phyloP scores from a whole-genome alignment of 768 basidiomycete species.

The Tylopilus felleus region DNA sequence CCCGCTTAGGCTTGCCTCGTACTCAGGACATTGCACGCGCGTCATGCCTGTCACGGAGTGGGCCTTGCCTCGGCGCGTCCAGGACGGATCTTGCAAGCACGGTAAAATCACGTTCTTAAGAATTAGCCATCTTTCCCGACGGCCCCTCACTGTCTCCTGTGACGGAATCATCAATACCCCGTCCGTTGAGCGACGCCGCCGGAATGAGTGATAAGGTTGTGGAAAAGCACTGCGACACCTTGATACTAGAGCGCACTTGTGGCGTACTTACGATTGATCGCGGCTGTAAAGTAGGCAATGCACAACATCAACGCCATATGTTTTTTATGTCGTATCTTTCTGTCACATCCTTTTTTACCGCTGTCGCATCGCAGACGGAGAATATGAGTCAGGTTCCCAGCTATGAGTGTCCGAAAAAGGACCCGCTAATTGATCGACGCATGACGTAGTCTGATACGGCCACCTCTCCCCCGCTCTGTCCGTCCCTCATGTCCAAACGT shows the following conservation, averaged over 20 bases:
- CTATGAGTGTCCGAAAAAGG: conserved; percentile 22
- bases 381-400: background rate
- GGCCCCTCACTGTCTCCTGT: background rate
- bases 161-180: conserved; percentile 2
- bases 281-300: conserved; percentile 1
- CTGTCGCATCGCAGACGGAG: background rate
- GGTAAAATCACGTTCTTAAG: background rate
- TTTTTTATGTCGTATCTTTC: conserved; percentile 3
- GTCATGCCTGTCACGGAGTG: background rate
- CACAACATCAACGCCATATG: background rate
- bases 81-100: conserved; percentile 21
- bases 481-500: conserved; percentile 23
- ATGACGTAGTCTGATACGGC: conserved; percentile 25
- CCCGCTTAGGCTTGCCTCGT: conserved; percentile 8
- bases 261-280: conserved; percentile 13
- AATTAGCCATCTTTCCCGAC: background rate
- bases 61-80: background rate
- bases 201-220: conserved; percentile 10
- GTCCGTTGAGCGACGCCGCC: conserved; percentile 14
- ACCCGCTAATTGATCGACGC: conserved; percentile 21
- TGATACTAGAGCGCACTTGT: conserved; percentile 10
- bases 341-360: background rate
- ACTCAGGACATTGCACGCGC: conserved; percentile 8
- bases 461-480: conserved; percentile 12
- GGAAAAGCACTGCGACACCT: conserved; percentile 5